Evolutionary conservation across 1,284 basidiomycete genomes (phyloP).

Genomic region (Cryptococcus wingfieldii): DNA sequence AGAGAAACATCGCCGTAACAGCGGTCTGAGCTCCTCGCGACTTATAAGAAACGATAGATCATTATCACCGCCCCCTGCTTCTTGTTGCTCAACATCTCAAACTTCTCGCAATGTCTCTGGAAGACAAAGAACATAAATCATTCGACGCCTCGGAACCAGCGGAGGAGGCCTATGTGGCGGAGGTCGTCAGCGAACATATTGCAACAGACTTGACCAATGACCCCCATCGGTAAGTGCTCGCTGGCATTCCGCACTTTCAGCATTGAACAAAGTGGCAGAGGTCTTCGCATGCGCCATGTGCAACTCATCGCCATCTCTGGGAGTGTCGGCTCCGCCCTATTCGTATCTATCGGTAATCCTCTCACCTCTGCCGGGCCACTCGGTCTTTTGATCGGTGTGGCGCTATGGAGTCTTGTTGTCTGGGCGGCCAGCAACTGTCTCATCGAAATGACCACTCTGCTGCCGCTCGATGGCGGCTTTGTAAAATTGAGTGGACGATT

Average conservation of each 20-base stretch:
- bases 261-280: conserved; percentile 11
- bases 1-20: too few species aligned
- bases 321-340: conserved; percentile 22
- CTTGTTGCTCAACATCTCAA: background rate
- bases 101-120: conserved; percentile 6
- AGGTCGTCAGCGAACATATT: background rate
- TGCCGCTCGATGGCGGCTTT: conserved; percentile 23
- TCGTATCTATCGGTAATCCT: conserved; percentile 21
- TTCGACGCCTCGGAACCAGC: background rate
- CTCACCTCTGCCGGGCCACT: conserved; percentile 18
- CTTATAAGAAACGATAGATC: too few species aligned
- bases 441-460: conserved; percentile 24
- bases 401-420: conserved; percentile 19
- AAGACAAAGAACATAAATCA: conserved; percentile 6
- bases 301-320: conserved; percentile 25
- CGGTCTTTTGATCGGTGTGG: conserved; percentile 18
- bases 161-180: background rate
- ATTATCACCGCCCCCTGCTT: too few species aligned
- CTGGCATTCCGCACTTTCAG: background rate
- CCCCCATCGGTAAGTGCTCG: conserved; percentile 10
- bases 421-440: conserved; percentile 22
- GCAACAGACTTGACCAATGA: conserved; percentile 11
- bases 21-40: too few species aligned
- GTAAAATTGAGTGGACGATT: conserved; percentile 17
- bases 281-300: conserved; percentile 22